Evolutionary conservation across 176 grass and related monocot species (phyloP), one percentile per base, ranked within the genome.

Genomic region (Avena eriantha): DNA sequence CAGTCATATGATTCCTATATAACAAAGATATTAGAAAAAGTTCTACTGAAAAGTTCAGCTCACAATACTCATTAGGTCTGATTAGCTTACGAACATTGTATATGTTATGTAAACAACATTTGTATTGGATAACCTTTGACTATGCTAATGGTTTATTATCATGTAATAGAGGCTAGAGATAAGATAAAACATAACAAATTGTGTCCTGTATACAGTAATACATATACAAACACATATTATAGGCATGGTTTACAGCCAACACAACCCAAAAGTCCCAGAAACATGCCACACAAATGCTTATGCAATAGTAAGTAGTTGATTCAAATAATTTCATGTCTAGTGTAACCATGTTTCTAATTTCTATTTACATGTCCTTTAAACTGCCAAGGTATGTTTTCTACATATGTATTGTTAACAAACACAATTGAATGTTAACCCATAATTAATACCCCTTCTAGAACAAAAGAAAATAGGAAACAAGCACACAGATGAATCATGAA

Each of bases 191-290:
- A 66, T 7, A 10, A 31, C 63, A 45, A 19, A 50, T n/a, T 85
- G 0, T 22, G 13, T 7, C 48, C 31, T 82, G 24, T 33, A 82
- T 82, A 69, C 19, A 22, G 10, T 39, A 50, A 45, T 58, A 36
- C 51, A 83, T 49, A 35, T 49, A 74, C 23, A 74, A 3, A 75
- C 4, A 24, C 16, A 53, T 15, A 36, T 12, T 65, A 39, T 36
- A 66, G 58, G 24, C 11, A 85, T 54, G 34, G 29, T 85, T 85
- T 41, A 78, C 60, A 54, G 47, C 29, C 19, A 85, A 23, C 73
- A 67, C 47, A 54, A 53, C 8, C 19, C 31, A 66, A 77, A 36
- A 77, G 12, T 9, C 12, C 3, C 18, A 66, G 19, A 51, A 66
- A 41, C 29, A 77, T 53, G 59, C 21, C 29, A 85, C 36, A 13